Percentiles rank a stretch among this genome's conserved stretches.
Conservation (phyloP, 345 rosid species). For the Populus alba region DNA sequence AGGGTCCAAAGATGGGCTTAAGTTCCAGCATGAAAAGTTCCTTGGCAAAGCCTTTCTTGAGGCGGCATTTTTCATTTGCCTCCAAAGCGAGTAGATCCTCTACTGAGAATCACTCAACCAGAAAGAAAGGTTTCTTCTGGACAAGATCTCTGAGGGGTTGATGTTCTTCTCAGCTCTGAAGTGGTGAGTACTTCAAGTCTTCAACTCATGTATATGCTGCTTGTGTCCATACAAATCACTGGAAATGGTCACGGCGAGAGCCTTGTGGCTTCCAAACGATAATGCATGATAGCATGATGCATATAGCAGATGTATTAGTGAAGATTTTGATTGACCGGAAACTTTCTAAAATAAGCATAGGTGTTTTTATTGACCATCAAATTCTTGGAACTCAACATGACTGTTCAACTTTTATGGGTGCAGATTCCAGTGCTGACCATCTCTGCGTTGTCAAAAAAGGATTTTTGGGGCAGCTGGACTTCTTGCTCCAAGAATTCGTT, state of each 20-base stretch:
- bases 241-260: neutral
- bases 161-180: conserved; percentile 27
- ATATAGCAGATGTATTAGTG: neutral
- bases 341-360: neutral
- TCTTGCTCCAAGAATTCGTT: conserved; percentile 8
- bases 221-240: neutral
- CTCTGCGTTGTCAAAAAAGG: conserved; percentile 20
- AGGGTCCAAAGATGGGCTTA: conserved; percentile 49
- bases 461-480: conserved; percentile 9
- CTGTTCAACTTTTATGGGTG: neutral
- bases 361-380: neutral
- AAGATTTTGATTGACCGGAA: neutral
- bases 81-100: conserved; percentile 54
- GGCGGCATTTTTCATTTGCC: conserved; percentile 75
- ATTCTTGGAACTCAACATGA: conserved; percentile 1
- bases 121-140: conserved; percentile 89
- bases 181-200: conserved; percentile 30
- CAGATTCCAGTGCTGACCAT: conserved; percentile 30
- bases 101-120: conserved; percentile 47
- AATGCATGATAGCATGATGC: neutral
- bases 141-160: conserved; percentile 74
- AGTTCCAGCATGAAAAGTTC: conserved; percentile 70
- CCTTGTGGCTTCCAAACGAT: neutral
- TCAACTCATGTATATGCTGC: neutral
- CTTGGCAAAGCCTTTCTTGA: conserved; percentile 57